A percentile compares a stretch with the other conserved stretches of the same genome.
Conservation (phyloP, 306 rosid species). For the Fagus crenata region DNA sequence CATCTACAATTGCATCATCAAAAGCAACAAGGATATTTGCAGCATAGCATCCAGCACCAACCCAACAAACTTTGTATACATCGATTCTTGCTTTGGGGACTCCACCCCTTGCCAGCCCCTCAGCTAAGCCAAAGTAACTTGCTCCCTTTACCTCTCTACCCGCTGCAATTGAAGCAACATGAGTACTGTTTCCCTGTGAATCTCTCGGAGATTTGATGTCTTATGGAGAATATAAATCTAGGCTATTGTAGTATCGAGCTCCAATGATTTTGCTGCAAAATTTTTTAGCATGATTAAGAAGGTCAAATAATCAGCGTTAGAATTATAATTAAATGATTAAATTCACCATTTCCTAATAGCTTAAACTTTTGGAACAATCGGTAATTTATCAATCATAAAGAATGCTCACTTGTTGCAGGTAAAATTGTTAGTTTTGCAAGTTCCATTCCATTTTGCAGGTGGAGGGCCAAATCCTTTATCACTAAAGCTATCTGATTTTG, state of each 20-base stretch:
- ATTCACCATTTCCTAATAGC: no score
- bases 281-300: background rate
- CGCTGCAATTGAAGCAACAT: conserved; percentile 33
- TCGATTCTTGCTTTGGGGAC: conserved; percentile 33
- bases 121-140: conserved; percentile 24
- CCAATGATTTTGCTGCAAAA: conserved; percentile 24
- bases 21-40: conserved; percentile 32
- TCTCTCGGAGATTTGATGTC: conserved; percentile 21
- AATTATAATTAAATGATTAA: no score
- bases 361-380: no score
- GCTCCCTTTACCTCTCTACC: conserved; percentile 29
- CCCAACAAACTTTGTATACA: conserved; percentile 36
- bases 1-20: conserved; percentile 40
- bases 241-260: conserved; percentile 14
- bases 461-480: conserved; percentile 27
- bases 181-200: conserved; percentile 26
- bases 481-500: conserved; percentile 25
- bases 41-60: conserved; percentile 3
- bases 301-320: background rate
- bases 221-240: background rate
- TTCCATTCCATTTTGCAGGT: conserved; percentile 21
- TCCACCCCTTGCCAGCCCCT: conserved; percentile 32
- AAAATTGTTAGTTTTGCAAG: conserved; percentile 10
- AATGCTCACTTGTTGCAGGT: conserved; percentile 30
- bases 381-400: background rate